phyloP scores from a whole-genome alignment of 2,329 filamentous ascomycete species.

The Paecilomyces dactylethromorphus region DNA sequence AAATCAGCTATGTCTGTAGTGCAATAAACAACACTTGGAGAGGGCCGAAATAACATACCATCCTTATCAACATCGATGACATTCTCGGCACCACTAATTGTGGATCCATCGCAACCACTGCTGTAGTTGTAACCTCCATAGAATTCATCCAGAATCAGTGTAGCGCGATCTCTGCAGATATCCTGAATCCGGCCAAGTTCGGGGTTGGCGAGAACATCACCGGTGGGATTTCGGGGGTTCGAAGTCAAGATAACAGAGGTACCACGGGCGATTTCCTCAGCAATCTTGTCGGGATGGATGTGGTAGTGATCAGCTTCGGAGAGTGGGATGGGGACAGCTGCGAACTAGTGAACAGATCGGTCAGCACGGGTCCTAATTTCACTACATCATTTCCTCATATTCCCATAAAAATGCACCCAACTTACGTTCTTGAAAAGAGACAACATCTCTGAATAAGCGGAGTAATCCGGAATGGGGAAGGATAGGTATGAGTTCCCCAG shows the following conservation, averaged over 20 bases:
- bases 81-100: constrained; percentile 84
- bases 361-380: background rate
- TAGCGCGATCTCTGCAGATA: constrained; percentile 82
- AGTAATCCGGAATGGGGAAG: constrained; percentile 94
- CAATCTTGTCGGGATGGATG: constrained; percentile 88
- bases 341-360: constrained; percentile 51
- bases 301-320: constrained; percentile 83
- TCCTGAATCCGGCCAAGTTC: constrained; percentile 88
- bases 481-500: constrained; percentile 86
- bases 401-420: background rate
- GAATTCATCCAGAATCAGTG: constrained; percentile 93
- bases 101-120: constrained; percentile 79
- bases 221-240: constrained; percentile 92
- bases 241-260: constrained; percentile 87
- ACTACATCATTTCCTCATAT: background rate
- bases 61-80: constrained; percentile 83
- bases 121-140: constrained; percentile 97
- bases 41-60: constrained; percentile 21
- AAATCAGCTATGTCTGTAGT: constrained; percentile 1
- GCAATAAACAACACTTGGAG: background rate
- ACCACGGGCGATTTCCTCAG: constrained; percentile 80
- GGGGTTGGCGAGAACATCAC: constrained; percentile 75
- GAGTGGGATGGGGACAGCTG: constrained; percentile 78
- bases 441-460: constrained; percentile 96
- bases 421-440: constrained; percentile 76